These are phyloP conservation scores for Nothophytophthora sp. DNA, from an alignment of 352 stramenopile genomes.

Conservation along the genomic window DNA sequence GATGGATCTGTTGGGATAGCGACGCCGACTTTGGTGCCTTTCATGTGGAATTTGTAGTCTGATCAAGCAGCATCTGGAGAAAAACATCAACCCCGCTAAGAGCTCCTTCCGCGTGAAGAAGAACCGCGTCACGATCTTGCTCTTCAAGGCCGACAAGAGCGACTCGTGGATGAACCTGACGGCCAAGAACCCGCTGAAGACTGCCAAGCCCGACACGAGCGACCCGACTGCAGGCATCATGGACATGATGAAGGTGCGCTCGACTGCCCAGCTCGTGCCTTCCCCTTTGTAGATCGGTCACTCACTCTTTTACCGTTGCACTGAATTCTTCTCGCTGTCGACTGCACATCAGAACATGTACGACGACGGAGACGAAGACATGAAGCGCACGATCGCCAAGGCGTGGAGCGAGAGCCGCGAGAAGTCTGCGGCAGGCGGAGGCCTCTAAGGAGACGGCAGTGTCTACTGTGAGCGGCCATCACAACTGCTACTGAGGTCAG, in stretches of 20 bases:
- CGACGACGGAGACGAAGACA: constrained; percentile 85
- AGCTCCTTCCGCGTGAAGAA: constrained; percentile 84
- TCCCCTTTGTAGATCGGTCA: not conserved
- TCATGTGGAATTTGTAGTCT: constrained; percentile 33
- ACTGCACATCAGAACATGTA: constrained; percentile 93
- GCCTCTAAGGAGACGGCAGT: constrained; percentile 2
- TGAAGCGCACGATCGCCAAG: constrained; percentile 91
- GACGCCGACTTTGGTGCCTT: constrained; percentile 14
- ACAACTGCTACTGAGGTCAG: too few species aligned
- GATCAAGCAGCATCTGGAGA: constrained; percentile 79
- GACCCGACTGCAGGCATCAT: constrained; percentile 86
- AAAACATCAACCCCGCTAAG: constrained; percentile 77
- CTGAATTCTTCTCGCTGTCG: too few species aligned
- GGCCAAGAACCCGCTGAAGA: constrained; percentile 75
- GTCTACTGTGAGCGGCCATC: too few species aligned
- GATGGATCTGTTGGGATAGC: too few species aligned
- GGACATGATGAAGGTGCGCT: constrained; percentile 89
- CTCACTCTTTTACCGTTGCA: too few species aligned
- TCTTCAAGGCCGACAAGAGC: constrained; percentile 81
- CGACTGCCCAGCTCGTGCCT: not conserved
- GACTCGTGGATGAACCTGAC: constrained; percentile 83
- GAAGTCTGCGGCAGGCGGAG: constrained; percentile 46
- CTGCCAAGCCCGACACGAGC: constrained; percentile 42
- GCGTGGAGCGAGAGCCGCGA: constrained; percentile 84
- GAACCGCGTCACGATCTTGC: constrained; percentile 80